Base-by-base conservation (phyloP, 768 basidiomycete species). In the Leccinum fibrillosum region DNA sequence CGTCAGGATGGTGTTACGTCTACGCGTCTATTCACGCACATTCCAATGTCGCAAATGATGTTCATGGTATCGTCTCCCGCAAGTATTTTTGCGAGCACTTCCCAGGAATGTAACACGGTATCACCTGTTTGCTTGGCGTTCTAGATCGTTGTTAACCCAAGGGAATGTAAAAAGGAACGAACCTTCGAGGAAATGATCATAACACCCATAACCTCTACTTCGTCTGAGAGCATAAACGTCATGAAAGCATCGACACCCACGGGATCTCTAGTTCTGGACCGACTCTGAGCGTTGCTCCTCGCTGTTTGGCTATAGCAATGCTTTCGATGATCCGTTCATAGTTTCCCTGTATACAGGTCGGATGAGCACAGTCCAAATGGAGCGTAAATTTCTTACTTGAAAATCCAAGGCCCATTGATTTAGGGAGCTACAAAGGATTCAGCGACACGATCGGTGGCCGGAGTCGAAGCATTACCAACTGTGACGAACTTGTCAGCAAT, bases 371-470 rank as follows among this genome's bases (percentile, higher is more conserved):
- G 21, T 32, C 30, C 21, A 48, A 13, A 11, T 15, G 9, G n/a
- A 4, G 0, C 2, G 28, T 13, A 6, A n/a, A 11, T 28, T 13
- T 61, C 77, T 60, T 66, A 89, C 94, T 69, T 95, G 86, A 61
- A 98, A 98, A 72, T 98, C 96, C 39, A 98, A 76, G 7, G 97
- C 91, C 94, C 96, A 98, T 74, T 99, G 96, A 67, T 98, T 96
- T 28, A 99, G 78, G 15, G 94, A 94, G 71, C 94, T 96, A 48
- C 21, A 2, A 21, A 61, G 19, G 37, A 58, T 68, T 68, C 35
- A 69, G 65, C n/a, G n/a, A 53, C 45, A 48, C 13, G 30, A 49
- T 13, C 25, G n/a, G 34, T 17, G 7, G 5, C 11, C 35, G 49
- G 54, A 34, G 17, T 5, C 19, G 32, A 48, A 19, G 56, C 52